These are phyloP conservation scores for Kalaharituber pfeilii DNA, from an alignment of 2,329 filamentous ascomycete genomes.

Conservation along the genomic window DNA sequence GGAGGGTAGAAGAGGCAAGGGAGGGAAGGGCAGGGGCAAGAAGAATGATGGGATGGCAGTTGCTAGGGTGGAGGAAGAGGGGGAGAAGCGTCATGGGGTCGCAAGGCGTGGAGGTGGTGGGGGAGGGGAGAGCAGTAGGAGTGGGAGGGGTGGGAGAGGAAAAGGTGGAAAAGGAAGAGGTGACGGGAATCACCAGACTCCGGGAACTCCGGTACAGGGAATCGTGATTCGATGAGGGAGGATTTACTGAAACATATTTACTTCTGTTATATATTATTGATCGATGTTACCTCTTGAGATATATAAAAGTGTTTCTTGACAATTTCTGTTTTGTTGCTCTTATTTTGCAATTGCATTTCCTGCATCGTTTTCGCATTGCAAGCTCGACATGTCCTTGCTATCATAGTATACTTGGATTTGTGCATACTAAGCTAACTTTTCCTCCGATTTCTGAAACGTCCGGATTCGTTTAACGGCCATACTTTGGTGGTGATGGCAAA, in stretches of 20 bases:
- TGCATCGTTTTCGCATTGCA: too few relatives aligned
- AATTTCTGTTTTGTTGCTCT: too few relatives aligned
- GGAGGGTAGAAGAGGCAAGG: constrained; percentile 24
- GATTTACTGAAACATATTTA: not conserved
- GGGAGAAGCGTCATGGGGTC: constrained; percentile 10
- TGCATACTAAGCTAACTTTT: too few relatives aligned
- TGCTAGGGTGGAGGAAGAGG: constrained; percentile 11
- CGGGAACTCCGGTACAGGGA: not conserved
- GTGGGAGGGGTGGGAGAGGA: constrained; percentile 17
- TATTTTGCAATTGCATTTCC: too few relatives aligned
- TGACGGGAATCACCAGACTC: constrained; percentile 4
- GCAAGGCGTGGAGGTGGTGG: constrained; percentile 22
- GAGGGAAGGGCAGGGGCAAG: constrained; percentile 15
- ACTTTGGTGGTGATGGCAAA: too few relatives aligned
- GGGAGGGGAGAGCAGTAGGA: constrained; percentile 21
- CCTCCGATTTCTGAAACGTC: too few relatives aligned
- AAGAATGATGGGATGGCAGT: constrained; percentile 20
- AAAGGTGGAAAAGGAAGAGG: constrained; percentile 16
- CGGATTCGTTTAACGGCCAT: too few relatives aligned
- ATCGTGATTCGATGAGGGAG: not conserved
- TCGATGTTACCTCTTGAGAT: too few relatives aligned
- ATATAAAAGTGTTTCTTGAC: too few relatives aligned
- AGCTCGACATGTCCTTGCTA: too few relatives aligned
- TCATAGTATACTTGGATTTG: too few relatives aligned
- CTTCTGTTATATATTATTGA: too few relatives aligned